These are phyloP conservation scores for Quercus wislizeni DNA, from an alignment of 306 rosid genomes.

Conservation along the genomic window DNA sequence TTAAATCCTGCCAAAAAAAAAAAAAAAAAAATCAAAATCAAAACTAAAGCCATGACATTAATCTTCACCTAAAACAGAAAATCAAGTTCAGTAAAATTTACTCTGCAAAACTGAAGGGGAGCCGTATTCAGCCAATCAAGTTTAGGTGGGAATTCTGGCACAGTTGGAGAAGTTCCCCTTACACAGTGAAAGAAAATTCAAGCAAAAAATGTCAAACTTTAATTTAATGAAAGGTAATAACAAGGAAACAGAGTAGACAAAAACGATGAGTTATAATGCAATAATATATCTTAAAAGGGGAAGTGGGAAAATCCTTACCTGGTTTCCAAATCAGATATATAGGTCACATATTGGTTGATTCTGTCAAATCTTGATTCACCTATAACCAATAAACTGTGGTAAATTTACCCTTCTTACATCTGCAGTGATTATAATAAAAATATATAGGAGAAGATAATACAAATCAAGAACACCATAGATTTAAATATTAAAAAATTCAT, in stretches of 20 bases:
- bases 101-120: slow-evolving; percentile 85
- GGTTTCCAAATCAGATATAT: slow-evolving; percentile 80
- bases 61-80: slow-evolving; percentile 12
- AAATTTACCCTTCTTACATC: slow-evolving; percentile 18
- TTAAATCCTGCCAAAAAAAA: slow-evolving; percentile 68
- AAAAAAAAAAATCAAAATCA: slow-evolving; percentile 14
- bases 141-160: slow-evolving; percentile 91
- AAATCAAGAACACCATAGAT: slow-evolving; percentile 15
- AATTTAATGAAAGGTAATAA: background rate
- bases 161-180: slow-evolving; percentile 66
- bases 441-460: slow-evolving; percentile 11
- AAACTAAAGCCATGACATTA: slow-evolving; percentile 8
- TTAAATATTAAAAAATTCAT: background rate
- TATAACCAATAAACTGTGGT: slow-evolving; percentile 29
- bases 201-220: slow-evolving; percentile 10
- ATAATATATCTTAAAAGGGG: slow-evolving; percentile 9
- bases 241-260: background rate
- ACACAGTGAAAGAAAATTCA: slow-evolving; percentile 32
- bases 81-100: slow-evolving; percentile 33
- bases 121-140: slow-evolving; percentile 94
- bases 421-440: slow-evolving; percentile 9
- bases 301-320: slow-evolving; percentile 46
- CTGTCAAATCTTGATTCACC: slow-evolving; percentile 58
- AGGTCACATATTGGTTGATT: slow-evolving; percentile 74
- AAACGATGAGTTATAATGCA: background rate